phyloP scores from a whole-genome alignment of 495 filamentous ascomycete genomes.

The Penicillium macrosclerotiorum region DNA sequence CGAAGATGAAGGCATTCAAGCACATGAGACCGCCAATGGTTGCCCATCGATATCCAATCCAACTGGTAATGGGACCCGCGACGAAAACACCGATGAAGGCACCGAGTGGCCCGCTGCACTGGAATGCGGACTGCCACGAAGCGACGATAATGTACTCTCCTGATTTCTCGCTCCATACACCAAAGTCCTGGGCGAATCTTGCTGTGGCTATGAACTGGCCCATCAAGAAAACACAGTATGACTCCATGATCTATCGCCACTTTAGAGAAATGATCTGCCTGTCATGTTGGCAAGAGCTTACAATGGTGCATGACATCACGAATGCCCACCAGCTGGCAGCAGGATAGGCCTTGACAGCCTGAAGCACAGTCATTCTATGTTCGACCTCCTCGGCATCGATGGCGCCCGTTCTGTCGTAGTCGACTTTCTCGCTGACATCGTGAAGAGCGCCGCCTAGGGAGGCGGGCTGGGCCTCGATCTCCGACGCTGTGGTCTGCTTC shows the following conservation, averaged over 20 bases:
- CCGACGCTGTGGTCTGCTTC: slow-evolving; percentile 31
- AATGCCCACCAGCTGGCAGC: slow-evolving; percentile 51
- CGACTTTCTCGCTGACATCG: slow-evolving; percentile 44
- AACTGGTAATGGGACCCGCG: slow-evolving; percentile 44
- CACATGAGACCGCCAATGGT: slow-evolving; percentile 41
- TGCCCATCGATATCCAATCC: slow-evolving; percentile 49
- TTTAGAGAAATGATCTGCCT: slow-evolving; percentile 26
- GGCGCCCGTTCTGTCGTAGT: slow-evolving; percentile 45
- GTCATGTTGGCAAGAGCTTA: slow-evolving; percentile 33
- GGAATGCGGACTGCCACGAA: slow-evolving; percentile 47
- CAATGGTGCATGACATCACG: slow-evolving; percentile 52
- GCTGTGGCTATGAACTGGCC: slow-evolving; percentile 43
- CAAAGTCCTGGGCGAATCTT: slow-evolving; percentile 33
- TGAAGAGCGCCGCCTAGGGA: slow-evolving; percentile 33
- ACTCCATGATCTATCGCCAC: slow-evolving; percentile 44
- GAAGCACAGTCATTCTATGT: slow-evolving; percentile 47
- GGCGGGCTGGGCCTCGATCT: slow-evolving; percentile 39
- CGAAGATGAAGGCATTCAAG: slow-evolving; percentile 46
- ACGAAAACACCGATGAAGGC: slow-evolving; percentile 45
- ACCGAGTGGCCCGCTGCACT: slow-evolving; percentile 39
- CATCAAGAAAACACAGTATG: slow-evolving; percentile 45
- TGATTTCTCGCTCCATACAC: slow-evolving; percentile 21
- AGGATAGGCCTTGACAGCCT: slow-evolving; percentile 48
- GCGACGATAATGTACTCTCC: slow-evolving; percentile 28
- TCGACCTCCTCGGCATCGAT: slow-evolving; percentile 45